Evolutionary conservation across 176 grass and related monocot genomes (phyloP).

Genomic region (Eragrostis nindensis): DNA sequence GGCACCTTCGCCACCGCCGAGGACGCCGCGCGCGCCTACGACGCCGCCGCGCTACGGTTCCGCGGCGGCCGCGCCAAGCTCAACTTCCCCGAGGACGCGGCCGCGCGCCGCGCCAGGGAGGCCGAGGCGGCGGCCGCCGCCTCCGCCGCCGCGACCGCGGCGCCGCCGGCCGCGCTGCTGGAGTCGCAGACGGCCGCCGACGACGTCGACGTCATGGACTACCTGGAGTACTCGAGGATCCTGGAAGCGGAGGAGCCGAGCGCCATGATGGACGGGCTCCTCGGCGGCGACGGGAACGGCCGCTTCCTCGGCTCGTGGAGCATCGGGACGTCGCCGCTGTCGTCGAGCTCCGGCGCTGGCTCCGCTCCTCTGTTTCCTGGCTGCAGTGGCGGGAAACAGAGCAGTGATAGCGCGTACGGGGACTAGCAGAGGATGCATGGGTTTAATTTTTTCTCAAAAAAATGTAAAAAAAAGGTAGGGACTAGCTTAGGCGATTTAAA

Average conservation of each 20-base stretch:
- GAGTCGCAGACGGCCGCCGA: slow-evolving; percentile 43
- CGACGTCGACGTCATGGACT: slow-evolving; percentile 23
- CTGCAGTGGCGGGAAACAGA: slow-evolving; percentile 19
- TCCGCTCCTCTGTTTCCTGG: slow-evolving; percentile 16
- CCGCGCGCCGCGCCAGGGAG: slow-evolving; percentile 42
- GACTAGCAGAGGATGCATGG: neutral
- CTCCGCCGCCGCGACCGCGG: neutral
- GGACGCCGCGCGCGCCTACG: slow-evolving; percentile 83
- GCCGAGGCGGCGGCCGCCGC: no score
- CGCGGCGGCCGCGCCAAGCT: slow-evolving; percentile 76
- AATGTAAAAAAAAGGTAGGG: no score
- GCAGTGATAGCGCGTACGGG: neutral
- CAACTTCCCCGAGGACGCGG: slow-evolving; percentile 72
- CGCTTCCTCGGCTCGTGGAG: slow-evolving; percentile 41
- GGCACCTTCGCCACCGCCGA: slow-evolving; percentile 88
- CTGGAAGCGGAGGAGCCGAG: slow-evolving; percentile 27
- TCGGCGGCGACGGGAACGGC: neutral
- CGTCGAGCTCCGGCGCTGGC: neutral
- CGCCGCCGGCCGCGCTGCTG: slow-evolving; percentile 38
- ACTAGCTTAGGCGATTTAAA: no score
- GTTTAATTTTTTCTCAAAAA: no score
- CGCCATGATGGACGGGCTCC: slow-evolving; percentile 13
- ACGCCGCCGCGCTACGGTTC: slow-evolving; percentile 75
- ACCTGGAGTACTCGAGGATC: slow-evolving; percentile 53
- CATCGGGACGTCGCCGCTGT: slow-evolving; percentile 41